Evolutionary conservation across 2,329 filamentous ascomycete genomes (phyloP).

Genomic region (Beauveria bassiana): DNA sequence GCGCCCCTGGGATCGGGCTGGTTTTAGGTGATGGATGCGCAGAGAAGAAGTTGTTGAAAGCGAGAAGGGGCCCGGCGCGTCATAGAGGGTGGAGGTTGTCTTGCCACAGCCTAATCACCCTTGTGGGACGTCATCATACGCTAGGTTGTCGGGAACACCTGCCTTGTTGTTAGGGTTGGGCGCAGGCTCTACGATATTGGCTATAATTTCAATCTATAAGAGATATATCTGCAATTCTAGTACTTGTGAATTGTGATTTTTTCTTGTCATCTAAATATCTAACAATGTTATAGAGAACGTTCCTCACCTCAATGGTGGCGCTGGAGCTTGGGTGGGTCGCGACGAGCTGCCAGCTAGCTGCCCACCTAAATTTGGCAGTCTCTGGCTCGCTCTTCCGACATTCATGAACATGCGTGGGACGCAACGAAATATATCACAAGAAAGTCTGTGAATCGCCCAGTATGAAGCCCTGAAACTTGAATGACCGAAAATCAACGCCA

Average conservation of each 20-base stretch:
- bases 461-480: neutral
- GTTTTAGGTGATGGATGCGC: neutral
- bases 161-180: no score
- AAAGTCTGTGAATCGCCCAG: neutral
- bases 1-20: neutral
- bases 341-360: slow-evolving; percentile 1
- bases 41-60: neutral
- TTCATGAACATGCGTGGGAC: neutral
- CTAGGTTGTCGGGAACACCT: neutral
- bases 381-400: neutral
- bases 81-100: neutral
- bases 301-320: no score
- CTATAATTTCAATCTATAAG: no score
- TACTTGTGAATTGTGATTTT: no score
- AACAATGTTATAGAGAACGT: no score
- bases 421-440: neutral
- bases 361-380: neutral
- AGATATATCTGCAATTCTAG: no score
- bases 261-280: no score
- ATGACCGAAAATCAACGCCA: no score
- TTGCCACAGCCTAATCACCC: neutral
- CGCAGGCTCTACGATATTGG: no score
- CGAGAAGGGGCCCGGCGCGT: slow-evolving; percentile 5
- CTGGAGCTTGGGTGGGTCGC: slow-evolving; percentile 6
- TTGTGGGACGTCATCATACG: slow-evolving; percentile 7